Conservation (phyloP, 2,329 filamentous ascomycete genomes). For the Aureobasidium sp. region DNA sequence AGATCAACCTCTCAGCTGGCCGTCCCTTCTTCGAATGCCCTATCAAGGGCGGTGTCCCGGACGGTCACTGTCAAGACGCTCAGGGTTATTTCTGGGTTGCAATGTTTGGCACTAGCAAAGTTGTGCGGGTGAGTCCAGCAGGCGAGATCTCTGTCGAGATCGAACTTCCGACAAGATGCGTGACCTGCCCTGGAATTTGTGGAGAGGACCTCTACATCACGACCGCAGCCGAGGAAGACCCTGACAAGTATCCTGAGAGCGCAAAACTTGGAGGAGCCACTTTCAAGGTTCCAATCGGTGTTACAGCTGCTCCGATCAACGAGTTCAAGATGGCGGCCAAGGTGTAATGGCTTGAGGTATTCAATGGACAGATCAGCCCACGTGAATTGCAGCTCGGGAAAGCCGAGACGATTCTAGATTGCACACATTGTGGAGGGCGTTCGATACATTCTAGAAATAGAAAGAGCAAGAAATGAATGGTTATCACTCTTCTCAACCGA, state of each 20-base stretch:
- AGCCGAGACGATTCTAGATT: neutral
- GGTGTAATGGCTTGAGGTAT: conserved; percentile 7
- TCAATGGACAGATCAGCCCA: neutral
- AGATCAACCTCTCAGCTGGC: conserved; percentile 56
- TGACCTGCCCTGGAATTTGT: conserved; percentile 74
- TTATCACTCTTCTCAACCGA: neutral
- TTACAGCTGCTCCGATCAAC: conserved; percentile 54
- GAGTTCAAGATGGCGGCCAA: conserved; percentile 46
- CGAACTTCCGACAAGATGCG: conserved; percentile 64
- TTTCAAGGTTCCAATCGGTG: conserved; percentile 70
- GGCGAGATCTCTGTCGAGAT: conserved; percentile 69
- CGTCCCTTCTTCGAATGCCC: conserved; percentile 65
- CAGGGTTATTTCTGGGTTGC: conserved; percentile 86
- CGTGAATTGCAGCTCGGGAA: neutral
- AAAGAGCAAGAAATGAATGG: neutral
- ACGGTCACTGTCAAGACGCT: conserved; percentile 76
- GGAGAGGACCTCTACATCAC: conserved; percentile 71
- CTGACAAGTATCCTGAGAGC: conserved; percentile 54
- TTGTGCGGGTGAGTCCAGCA: conserved; percentile 62
- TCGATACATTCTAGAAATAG: neutral
- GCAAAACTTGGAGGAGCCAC: conserved; percentile 59
- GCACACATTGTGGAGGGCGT: neutral
- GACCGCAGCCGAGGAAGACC: conserved; percentile 60
- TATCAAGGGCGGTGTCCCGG: conserved; percentile 56
- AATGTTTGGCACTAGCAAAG: conserved; percentile 67